Percentiles rank a stretch among this genome's conserved stretches.
Evolutionary conservation across 306 rosid genomes (phyloP).

Genomic region (Mucuna pruriens): DNA sequence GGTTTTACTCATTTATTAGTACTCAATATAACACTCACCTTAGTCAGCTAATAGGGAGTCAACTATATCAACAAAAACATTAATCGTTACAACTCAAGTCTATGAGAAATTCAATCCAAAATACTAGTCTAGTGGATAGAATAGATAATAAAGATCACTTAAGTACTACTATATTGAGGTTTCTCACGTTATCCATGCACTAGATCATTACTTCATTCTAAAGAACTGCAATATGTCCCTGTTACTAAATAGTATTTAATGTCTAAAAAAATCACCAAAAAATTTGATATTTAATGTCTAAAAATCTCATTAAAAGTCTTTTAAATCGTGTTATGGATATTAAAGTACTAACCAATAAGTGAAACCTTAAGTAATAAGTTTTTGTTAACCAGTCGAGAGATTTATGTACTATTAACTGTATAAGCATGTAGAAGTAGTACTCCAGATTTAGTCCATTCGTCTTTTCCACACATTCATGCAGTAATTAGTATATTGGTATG

Average conservation of each 20-base stretch:
- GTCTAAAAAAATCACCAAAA: too few relatives aligned
- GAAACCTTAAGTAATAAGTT: conserved; percentile 7
- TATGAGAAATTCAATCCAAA: neutral
- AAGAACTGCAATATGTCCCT: neutral
- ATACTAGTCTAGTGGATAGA: neutral
- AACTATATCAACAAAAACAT: neutral
- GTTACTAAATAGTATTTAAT: neutral
- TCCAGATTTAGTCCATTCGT: neutral
- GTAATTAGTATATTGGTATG: neutral
- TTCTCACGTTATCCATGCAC: neutral
- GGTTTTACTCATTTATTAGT: neutral
- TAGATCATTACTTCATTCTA: neutral
- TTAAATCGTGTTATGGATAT: neutral
- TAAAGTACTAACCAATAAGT: neutral
- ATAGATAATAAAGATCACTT: neutral
- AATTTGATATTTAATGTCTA: neutral
- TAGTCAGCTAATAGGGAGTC: neutral
- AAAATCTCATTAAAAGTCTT: neutral
- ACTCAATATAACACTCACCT: neutral
- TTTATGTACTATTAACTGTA: neutral
- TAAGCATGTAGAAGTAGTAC: neutral
- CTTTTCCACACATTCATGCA: neutral
- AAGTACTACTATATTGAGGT: neutral
- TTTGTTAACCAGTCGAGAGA: neutral
- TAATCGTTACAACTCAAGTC: neutral